Conservation (phyloP, 2,329 filamentous ascomycete species). For the Helotiales sp. region DNA sequence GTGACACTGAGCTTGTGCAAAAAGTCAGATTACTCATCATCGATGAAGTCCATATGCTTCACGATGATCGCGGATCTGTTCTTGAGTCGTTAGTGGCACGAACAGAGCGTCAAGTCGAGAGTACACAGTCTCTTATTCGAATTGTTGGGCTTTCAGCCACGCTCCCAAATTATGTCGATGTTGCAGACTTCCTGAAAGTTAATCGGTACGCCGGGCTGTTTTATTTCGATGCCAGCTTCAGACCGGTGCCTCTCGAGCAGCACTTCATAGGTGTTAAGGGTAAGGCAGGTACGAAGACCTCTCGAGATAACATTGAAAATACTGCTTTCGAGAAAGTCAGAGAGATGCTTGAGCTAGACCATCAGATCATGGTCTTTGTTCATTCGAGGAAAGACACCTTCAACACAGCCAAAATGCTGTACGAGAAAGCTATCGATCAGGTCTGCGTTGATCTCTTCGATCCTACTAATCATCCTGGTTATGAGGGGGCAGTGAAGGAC, state of each 20-base stretch:
- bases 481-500: slow-evolving; percentile 76
- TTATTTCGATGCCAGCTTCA: slow-evolving; percentile 95
- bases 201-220: slow-evolving; percentile 92
- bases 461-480: slow-evolving; percentile 74
- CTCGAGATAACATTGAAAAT: slow-evolving; percentile 84
- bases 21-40: slow-evolving; percentile 96
- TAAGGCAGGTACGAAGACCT: slow-evolving; percentile 77
- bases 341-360: slow-evolving; percentile 87
- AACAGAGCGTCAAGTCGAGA: slow-evolving; percentile 95
- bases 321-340: slow-evolving; percentile 92
- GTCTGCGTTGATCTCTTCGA: slow-evolving; percentile 81
- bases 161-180: slow-evolving; percentile 93
- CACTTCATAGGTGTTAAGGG: slow-evolving; percentile 97
- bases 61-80: slow-evolving; percentile 94
- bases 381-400: slow-evolving; percentile 95
- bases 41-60: slow-evolving; percentile 99
- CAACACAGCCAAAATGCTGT: slow-evolving; percentile 79
- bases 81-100: slow-evolving; percentile 93
- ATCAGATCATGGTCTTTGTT: slow-evolving; percentile 99
- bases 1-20: slow-evolving; percentile 95
- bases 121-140: slow-evolving; percentile 94
- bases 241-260: slow-evolving; percentile 93
- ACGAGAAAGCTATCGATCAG: slow-evolving; percentile 83
- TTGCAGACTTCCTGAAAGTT: slow-evolving; percentile 94
- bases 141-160: slow-evolving; percentile 96